Evolutionary conservation across 306 rosid genomes (phyloP), one percentile per base, ranked within the genome.

Genomic region (Senna siamea): DNA sequence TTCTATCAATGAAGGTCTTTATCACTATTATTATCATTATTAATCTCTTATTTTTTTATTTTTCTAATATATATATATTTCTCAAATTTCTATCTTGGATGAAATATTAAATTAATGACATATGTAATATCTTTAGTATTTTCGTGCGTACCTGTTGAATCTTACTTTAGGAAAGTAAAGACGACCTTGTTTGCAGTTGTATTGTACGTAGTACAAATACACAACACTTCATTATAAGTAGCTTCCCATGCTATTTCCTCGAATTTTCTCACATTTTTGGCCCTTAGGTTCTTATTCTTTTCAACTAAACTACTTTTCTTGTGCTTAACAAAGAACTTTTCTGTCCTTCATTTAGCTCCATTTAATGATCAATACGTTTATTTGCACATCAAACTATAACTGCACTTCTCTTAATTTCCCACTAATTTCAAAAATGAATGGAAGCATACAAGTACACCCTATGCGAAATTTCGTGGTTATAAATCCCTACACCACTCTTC

Each of bases 231-330:
- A 9, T 12, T 72, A 30, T 15, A 17, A 15, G 53, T 63, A 13
- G 60, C 74, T 74, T 77, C 65, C 66, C 13, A 0, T 9, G 81
- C 52, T 58, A 56, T 58, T 80, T 84, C 88, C 83, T 59, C 15
- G 88, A 84, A 84, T 50, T 66, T 81, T 75, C 79, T 58, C 19
- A 7, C 0, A 4, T 28, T 32, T 46, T 57, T 22, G 60, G 58
- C 54, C 14, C 7, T n/a, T 46, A 20, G 4, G 41, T 15, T 58
- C 19, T 28, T 35, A 26, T 30, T 5, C 41, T 14, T 32, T n/a
- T 53, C 13, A 41, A 1, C 47, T 41, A 41, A 7, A 41, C 47
- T 44, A 12, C 1, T 18, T 50, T n/a, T 1, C 23, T 37, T 37
- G 40, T 37, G 40, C 3, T 37, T 2, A 37, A 37, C 40, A 37